Percentiles rank a stretch among this genome's conserved stretches.
Evolutionary conservation across 176 grass and related monocot species (phyloP).

Genomic region (Leersia perrieri): DNA sequence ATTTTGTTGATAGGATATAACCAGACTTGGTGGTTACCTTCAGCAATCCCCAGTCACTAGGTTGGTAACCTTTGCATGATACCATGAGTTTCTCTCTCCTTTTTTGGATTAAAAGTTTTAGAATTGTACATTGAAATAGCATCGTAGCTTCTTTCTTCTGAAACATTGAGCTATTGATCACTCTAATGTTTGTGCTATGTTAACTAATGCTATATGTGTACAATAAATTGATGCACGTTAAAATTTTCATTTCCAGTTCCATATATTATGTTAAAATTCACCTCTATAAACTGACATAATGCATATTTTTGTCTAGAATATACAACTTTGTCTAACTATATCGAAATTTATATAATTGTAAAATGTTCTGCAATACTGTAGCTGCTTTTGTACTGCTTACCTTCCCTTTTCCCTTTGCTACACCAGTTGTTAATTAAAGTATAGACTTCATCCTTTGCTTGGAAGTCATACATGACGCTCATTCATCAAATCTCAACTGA

Average conservation of each 20-base stretch:
- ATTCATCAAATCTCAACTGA: too few relatives aligned
- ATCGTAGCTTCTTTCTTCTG: background rate
- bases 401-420: background rate
- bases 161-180: background rate
- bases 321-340: too few relatives aligned
- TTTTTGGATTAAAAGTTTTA: background rate
- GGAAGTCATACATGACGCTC: too few relatives aligned
- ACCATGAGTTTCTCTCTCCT: background rate
- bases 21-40: background rate
- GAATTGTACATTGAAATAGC: background rate
- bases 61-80: background rate
- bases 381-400: background rate
- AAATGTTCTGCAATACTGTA: background rate
- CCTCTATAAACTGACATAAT: too few relatives aligned
- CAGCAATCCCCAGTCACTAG: background rate
- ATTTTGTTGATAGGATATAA: background rate
- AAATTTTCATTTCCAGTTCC: background rate
- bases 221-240: background rate
- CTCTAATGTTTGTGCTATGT: too few relatives aligned
- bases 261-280: background rate
- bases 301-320: too few relatives aligned
- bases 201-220: background rate
- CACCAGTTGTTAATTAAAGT: background rate
- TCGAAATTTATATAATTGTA: too few relatives aligned
- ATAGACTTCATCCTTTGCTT: background rate